A percentile compares a stretch with the other conserved stretches of the same genome.
These are phyloP conservation scores for Trichoderma pleuroti DNA, from an alignment of 2,329 filamentous ascomycete species.

Conservation along the genomic window DNA sequence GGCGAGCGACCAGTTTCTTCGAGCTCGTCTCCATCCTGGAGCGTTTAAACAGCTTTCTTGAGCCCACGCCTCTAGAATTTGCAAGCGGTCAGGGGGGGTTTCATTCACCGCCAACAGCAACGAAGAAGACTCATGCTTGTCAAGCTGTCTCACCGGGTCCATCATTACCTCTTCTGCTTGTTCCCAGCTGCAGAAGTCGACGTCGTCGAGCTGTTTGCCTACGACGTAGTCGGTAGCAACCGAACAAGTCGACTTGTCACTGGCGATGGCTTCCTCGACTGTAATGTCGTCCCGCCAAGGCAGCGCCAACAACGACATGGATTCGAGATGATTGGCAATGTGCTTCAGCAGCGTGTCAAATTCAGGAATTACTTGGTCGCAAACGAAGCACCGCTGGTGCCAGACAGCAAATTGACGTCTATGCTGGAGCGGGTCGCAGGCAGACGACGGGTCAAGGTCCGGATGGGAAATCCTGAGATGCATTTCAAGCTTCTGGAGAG, in stretches of 20 bases:
- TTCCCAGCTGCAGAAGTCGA: background rate
- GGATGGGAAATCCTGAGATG: background rate
- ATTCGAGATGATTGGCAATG: background rate
- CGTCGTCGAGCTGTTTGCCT: background rate
- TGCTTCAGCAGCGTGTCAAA: background rate
- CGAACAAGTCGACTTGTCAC: background rate
- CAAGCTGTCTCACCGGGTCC: rapidly evolving
- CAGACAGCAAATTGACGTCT: background rate
- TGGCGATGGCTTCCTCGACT: background rate
- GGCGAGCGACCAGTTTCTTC: too few species aligned
- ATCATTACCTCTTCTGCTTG: rapidly evolving
- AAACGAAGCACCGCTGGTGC: background rate
- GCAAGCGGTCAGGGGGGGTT: background rate
- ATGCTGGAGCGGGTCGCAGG: background rate
- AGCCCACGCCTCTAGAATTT: background rate
- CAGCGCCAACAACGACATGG: background rate
- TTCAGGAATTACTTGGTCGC: background rate
- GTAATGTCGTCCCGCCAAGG: background rate
- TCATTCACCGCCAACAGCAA: background rate
- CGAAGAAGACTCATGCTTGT: background rate
- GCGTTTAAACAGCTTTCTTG: background rate
- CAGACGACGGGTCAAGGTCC: background rate
- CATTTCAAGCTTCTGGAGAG: background rate
- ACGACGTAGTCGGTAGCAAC: background rate
- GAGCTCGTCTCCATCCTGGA: too few species aligned